phyloP scores from a whole-genome alignment of 2,329 filamentous ascomycete species.

The Beauveria australis region DNA sequence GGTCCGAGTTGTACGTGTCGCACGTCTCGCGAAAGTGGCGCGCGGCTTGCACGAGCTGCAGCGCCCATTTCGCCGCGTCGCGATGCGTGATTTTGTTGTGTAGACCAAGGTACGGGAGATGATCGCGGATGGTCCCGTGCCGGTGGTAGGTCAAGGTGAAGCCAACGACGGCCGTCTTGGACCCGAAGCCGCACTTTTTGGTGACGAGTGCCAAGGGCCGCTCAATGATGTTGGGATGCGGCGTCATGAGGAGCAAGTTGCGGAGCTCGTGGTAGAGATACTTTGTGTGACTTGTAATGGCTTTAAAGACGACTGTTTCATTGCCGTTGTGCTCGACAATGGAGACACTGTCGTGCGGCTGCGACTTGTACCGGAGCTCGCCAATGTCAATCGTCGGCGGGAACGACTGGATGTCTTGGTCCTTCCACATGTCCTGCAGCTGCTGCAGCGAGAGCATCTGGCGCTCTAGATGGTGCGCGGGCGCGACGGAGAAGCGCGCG shows the following conservation, averaged over 20 bases:
- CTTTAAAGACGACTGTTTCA: slow-evolving; percentile 46
- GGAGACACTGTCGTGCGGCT: slow-evolving; percentile 53
- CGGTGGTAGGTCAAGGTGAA: slow-evolving; percentile 48
- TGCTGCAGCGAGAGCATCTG: slow-evolving; percentile 38
- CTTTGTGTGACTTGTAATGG: slow-evolving; percentile 47
- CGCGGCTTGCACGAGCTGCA: slow-evolving; percentile 43
- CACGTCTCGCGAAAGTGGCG: slow-evolving; percentile 39
- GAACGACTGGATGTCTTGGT: slow-evolving; percentile 25
- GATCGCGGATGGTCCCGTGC: slow-evolving; percentile 47
- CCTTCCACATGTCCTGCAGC: slow-evolving; percentile 37
- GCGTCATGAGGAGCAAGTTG: slow-evolving; percentile 41
- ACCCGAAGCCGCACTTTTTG: slow-evolving; percentile 48
- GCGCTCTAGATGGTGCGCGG: slow-evolving; percentile 44
- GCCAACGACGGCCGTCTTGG: slow-evolving; percentile 46
- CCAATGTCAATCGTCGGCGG: slow-evolving; percentile 41
- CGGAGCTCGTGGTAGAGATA: slow-evolving; percentile 55
- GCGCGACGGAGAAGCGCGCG: slow-evolving; percentile 38
- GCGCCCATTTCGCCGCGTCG: slow-evolving; percentile 45
- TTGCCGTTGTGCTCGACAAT: slow-evolving; percentile 37
- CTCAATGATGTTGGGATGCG: slow-evolving; percentile 45
- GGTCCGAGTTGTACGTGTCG: slow-evolving; percentile 47
- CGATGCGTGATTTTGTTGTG: slow-evolving; percentile 33
- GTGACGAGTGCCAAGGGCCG: slow-evolving; percentile 45
- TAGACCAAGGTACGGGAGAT: slow-evolving; percentile 42
- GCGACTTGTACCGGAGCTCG: slow-evolving; percentile 40